Evolutionary conservation across 345 rosid genomes (phyloP).

Genomic region (Brassica cretica): DNA sequence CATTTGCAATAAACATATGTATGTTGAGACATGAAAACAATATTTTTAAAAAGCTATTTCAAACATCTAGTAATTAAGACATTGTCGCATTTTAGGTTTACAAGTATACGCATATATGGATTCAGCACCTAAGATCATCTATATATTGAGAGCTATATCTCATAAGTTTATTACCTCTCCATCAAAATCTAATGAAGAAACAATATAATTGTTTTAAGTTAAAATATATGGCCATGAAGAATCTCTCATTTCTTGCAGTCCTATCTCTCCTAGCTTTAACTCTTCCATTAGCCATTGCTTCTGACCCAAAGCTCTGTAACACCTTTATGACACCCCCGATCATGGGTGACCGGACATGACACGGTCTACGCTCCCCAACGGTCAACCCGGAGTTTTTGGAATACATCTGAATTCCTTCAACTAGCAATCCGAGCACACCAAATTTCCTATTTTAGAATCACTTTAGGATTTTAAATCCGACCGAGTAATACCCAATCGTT

Average conservation of each 20-base stretch:
- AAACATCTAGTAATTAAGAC: neutral
- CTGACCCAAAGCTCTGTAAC: neutral
- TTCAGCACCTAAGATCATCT: slow-evolving; percentile 8
- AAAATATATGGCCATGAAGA: neutral
- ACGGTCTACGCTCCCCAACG: too few species aligned
- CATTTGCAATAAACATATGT: neutral
- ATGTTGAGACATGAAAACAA: neutral
- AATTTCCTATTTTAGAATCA: too few species aligned
- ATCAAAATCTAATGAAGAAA: neutral
- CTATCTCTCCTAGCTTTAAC: slow-evolving; percentile 10
- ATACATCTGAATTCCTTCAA: too few species aligned
- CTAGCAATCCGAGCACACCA: too few species aligned
- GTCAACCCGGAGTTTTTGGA: too few species aligned
- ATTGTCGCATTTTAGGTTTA: neutral
- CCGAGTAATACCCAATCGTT: too few species aligned
- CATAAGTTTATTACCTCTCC: slow-evolving; percentile 8
- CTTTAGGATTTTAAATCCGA: too few species aligned
- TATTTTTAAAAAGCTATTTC: neutral
- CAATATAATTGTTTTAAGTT: neutral
- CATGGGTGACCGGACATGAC: too few species aligned
- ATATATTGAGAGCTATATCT: slow-evolving; percentile 1
- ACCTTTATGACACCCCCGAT: too few species aligned
- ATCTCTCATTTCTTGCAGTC: neutral
- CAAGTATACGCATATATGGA: neutral
- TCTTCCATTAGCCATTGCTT: neutral